A percentile compares a stretch with the other conserved stretches of the same genome.
Conservation (phyloP, 768 basidiomycete species). For the Phlebiopsis gigantea region DNA sequence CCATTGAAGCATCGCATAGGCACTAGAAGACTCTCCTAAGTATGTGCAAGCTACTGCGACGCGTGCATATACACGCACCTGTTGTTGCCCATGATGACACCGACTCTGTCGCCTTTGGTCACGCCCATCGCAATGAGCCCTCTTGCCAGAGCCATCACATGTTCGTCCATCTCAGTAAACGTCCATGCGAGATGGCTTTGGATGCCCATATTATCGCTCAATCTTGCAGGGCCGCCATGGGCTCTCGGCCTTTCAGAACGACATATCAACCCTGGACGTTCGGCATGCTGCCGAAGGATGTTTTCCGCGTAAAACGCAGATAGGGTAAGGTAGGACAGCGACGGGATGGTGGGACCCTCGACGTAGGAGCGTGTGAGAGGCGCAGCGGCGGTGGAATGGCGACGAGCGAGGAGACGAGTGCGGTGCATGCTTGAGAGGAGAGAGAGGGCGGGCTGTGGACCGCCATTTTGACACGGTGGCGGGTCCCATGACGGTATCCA, state of each 20-base stretch:
- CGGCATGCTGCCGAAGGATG: constrained; percentile 43
- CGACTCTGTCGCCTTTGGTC: constrained; percentile 70
- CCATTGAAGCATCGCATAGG: constrained; percentile 82
- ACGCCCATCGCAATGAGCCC: constrained; percentile 70
- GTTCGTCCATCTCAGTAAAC: constrained; percentile 62
- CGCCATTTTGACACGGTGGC: too few relatives aligned
- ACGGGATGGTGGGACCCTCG: constrained; percentile 50
- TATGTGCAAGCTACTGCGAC: neutral
- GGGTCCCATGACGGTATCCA: too few relatives aligned
- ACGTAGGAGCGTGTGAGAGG: constrained; percentile 34
- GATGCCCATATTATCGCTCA: constrained; percentile 43
- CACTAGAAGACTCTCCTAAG: constrained; percentile 31
- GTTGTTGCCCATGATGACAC: constrained; percentile 80
- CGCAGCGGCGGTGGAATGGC: neutral
- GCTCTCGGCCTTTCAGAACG: constrained; percentile 49
- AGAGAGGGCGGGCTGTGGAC: neutral
- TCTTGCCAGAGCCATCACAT: constrained; percentile 62
- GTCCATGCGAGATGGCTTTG: constrained; percentile 62
- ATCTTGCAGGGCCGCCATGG: constrained; percentile 52
- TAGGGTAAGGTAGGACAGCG: constrained; percentile 51
- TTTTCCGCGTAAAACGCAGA: constrained; percentile 55
- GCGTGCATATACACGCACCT: constrained; percentile 44
- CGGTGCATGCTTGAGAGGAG: neutral
- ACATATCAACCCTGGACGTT: constrained; percentile 61
- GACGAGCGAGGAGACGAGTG: neutral